Evolutionary conservation across 495 filamentous ascomycete genomes (phyloP).

Genomic region (Aspergillus taichungensis): DNA sequence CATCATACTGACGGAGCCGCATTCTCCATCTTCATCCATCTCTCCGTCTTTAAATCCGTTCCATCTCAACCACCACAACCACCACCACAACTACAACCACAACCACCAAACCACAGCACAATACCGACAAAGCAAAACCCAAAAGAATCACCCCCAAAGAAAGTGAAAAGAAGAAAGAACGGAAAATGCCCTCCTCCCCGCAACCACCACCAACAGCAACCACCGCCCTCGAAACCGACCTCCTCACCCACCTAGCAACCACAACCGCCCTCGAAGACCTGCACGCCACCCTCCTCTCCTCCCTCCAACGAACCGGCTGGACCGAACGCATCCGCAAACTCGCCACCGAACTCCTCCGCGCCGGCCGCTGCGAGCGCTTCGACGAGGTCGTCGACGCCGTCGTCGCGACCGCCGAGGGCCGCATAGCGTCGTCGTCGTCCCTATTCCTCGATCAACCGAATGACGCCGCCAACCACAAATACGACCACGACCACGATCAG

Average conservation of each 20-base stretch:
- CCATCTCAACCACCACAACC: neutral
- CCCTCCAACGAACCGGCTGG: conserved; percentile 35
- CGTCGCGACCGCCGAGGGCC: conserved; percentile 33
- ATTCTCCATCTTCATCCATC: too few relatives aligned
- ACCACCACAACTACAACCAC: neutral
- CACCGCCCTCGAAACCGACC: conserved; percentile 37
- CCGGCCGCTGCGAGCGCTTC: conserved; percentile 38
- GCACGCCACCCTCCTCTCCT: conserved; percentile 32
- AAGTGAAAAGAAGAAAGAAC: neutral
- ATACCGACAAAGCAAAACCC: neutral
- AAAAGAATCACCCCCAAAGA: neutral
- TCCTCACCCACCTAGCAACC: conserved; percentile 32
- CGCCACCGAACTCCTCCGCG: conserved; percentile 37
- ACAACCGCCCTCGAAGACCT: conserved; percentile 38
- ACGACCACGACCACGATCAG: conserved; percentile 5
- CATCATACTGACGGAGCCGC: too few relatives aligned
- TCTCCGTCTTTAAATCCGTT: neutral
- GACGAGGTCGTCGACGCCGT: conserved; percentile 39
- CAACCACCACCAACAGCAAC: conserved; percentile 5
- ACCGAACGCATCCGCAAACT: conserved; percentile 33
- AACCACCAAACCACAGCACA: neutral
- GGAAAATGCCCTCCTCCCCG: conserved; percentile 6
- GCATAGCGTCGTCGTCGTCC: conserved; percentile 18
- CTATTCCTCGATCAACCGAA: conserved; percentile 11
- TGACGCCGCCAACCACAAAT: conserved; percentile 9